Percentiles rank a stretch among this genome's conserved stretches.
Evolutionary conservation across 257 asterid species (phyloP).

Genomic region (Ophiorrhiza pumila): DNA sequence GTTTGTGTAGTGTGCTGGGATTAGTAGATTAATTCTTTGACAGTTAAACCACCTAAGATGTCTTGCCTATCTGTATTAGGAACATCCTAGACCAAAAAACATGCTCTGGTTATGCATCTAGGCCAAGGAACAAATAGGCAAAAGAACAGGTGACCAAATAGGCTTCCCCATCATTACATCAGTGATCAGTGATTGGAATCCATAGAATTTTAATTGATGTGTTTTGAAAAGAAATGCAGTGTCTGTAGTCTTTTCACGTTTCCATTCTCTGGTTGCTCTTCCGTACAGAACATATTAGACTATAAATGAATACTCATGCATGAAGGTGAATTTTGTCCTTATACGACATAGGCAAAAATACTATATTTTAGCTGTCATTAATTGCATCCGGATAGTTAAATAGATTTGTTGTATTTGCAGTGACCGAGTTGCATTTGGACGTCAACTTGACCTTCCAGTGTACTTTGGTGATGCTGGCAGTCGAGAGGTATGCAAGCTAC

Average conservation of each 20-base stretch:
- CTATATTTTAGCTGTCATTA: not conserved
- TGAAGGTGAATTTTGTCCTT: not conserved
- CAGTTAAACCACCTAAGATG: not conserved
- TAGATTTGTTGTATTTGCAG: constrained; percentile 39
- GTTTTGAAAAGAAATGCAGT: not conserved
- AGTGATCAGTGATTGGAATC: not conserved
- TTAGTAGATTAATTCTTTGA: not conserved
- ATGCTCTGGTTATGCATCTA: not conserved
- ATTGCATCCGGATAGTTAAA: constrained; percentile 9
- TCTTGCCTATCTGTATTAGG: not conserved
- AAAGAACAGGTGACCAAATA: too few relatives aligned
- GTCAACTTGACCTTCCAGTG: constrained; percentile 99
- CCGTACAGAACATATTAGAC: not conserved
- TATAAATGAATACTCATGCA: not conserved
- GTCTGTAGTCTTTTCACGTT: not conserved
- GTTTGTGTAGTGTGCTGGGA: not conserved
- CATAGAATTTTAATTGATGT: not conserved
- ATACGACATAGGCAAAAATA: not conserved
- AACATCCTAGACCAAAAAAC: not conserved
- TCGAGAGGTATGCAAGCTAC: constrained; percentile 64
- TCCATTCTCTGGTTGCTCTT: not conserved
- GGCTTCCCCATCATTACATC: not conserved
- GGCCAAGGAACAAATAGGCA: not conserved
- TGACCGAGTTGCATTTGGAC: constrained; percentile 94
- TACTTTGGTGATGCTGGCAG: constrained; percentile 99